Base-by-base conservation (phyloP, 257 asterid species). In the Solanum chaucha region DNA sequence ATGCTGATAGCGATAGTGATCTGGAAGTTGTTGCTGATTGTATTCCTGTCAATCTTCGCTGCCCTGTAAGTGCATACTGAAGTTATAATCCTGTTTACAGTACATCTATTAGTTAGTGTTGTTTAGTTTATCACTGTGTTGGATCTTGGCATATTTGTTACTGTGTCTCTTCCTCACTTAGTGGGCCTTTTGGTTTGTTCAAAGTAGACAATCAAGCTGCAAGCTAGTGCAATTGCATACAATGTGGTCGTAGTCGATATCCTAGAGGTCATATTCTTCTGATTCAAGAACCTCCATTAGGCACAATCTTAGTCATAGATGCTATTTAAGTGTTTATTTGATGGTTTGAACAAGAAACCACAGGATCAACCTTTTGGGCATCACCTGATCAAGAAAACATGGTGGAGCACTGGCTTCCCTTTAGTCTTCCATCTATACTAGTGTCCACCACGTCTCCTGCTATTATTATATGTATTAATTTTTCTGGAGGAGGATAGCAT, bases 1-100 rank as follows among this genome's bases (percentile, higher is more conserved):
- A 94, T 92, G 99, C 99, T 92, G 99, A 97, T 78, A 93, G 98
- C 73, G 99, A 97, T 93, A 95, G 98, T 86, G 99, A 97, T 89
- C 89, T 97, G 90, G 99, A 97, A 96, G 98, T 97, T 86, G 98
- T 97, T 89, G 98, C 99, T 89, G 99, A 96, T 88, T 96, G 55
- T 88, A 93, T 96, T 84, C 94, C 99, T 87, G 98, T 97, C 92
- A 96, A 91, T 92, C 99, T 97, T 83, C 98, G 99, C 22, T 97
- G 99, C 87, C 99, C 99, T 88, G 99, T 97, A 92, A 95, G 98
- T 88, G 86, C 82, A 35, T 73, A 87, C 17, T 5, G n/a, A 28
- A 28, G 41, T 81, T 28, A 9, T 28, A 26, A 48, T 30, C 30
- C 11, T 81, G 68, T 81, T 80, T 35, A 10, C 68, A 8, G 28